Evolutionary conservation across 2,329 filamentous ascomycete species (phyloP).

Genomic region (Trichophyton simii): DNA sequence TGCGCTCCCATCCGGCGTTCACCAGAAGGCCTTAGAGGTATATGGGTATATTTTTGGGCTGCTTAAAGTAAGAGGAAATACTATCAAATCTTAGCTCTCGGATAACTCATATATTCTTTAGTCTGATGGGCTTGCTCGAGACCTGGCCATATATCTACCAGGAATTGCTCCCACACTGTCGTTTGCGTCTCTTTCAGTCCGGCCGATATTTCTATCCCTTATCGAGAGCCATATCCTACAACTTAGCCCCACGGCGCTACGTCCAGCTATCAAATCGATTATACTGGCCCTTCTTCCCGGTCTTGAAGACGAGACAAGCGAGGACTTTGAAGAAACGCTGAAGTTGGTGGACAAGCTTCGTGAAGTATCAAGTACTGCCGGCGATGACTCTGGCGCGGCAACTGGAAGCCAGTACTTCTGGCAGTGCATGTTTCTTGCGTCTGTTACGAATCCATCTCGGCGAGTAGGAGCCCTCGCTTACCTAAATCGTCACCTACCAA

Average conservation of each 20-base stretch:
- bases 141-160: constrained; percentile 78
- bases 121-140: constrained; percentile 61
- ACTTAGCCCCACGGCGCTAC: constrained; percentile 56
- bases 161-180: constrained; percentile 80
- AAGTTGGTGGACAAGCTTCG: constrained; percentile 69
- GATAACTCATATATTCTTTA: constrained; percentile 17
- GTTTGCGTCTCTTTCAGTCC: constrained; percentile 85
- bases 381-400: constrained; percentile 26
- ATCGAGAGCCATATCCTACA: constrained; percentile 68
- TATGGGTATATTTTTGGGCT: constrained; percentile 80
- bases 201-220: constrained; percentile 71
- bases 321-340: constrained; percentile 86
- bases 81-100: constrained; percentile 15
- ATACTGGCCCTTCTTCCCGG: constrained; percentile 82
- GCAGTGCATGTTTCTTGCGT: constrained; percentile 92
- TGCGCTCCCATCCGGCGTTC: constrained; percentile 82
- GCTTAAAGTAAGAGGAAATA: constrained; percentile 47
- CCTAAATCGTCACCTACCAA: constrained; percentile 65
- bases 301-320: constrained; percentile 88
- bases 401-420: constrained; percentile 81
- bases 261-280: constrained; percentile 81
- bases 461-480: constrained; percentile 82
- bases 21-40: constrained; percentile 92
- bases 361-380: constrained; percentile 32
- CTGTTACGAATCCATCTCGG: constrained; percentile 76